Conservation (phyloP, 495 filamentous ascomycete species). For the Letharia lupina region DNA sequence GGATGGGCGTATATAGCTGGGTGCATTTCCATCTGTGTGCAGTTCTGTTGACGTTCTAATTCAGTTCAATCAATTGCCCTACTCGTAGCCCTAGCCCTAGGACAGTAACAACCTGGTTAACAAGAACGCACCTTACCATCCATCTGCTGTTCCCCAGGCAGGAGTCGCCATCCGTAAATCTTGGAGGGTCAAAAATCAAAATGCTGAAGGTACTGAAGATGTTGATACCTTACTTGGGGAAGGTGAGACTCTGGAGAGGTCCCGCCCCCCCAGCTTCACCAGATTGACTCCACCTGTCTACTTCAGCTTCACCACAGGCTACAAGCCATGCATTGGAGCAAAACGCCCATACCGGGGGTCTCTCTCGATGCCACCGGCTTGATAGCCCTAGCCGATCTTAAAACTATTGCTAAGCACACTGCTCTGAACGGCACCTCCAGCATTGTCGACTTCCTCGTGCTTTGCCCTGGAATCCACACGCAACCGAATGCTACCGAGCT, state of each 20-base stretch:
- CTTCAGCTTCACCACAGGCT: neutral
- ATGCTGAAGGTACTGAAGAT: neutral
- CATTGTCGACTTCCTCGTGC: slow-evolving; percentile 45
- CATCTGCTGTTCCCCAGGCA: neutral
- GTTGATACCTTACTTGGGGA: neutral
- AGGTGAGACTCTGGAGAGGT: neutral
- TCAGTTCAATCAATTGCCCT: too few species aligned
- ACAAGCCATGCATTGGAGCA: neutral
- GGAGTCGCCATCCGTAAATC: neutral
- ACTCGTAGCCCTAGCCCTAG: too few species aligned
- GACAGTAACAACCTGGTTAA: too few species aligned
- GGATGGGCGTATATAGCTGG: too few species aligned
- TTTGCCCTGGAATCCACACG: slow-evolving; percentile 52
- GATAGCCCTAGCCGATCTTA: slow-evolving; percentile 49
- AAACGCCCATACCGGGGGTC: neutral
- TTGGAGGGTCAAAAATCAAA: neutral
- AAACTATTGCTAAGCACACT: slow-evolving; percentile 45
- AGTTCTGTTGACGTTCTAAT: too few species aligned
- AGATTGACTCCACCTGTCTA: neutral
- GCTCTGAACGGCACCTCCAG: slow-evolving; percentile 44
- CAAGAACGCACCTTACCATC: too few species aligned
- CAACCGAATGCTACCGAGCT: slow-evolving; percentile 44
- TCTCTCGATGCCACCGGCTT: slow-evolving; percentile 43
- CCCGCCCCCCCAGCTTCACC: neutral
- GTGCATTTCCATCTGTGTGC: too few species aligned